Conservation (phyloP, 768 basidiomycete species). For the Lactarius tabidus region DNA sequence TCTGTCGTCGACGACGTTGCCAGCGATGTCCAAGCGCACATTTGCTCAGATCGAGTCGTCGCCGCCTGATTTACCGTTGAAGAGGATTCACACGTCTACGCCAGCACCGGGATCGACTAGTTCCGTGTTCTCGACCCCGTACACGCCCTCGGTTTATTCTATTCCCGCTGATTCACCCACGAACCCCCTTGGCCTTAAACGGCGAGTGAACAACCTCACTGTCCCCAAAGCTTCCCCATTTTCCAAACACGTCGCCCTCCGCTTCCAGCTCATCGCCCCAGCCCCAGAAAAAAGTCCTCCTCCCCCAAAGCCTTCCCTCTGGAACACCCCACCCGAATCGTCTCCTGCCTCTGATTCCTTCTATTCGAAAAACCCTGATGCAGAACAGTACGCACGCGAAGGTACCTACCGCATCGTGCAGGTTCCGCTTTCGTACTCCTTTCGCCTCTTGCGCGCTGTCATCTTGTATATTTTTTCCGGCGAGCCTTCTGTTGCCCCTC, state of each 20-base stretch:
- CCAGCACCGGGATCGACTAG: slow-evolving; percentile 16
- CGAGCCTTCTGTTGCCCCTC: slow-evolving; percentile 22
- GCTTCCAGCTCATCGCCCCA: slow-evolving; percentile 53
- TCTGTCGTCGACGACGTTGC: too few relatives aligned
- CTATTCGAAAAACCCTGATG: background rate
- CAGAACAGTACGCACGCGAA: slow-evolving; percentile 33
- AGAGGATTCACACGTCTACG: slow-evolving; percentile 17
- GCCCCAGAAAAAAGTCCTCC: slow-evolving; percentile 26
- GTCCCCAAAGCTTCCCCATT: slow-evolving; percentile 46
- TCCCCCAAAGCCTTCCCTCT: slow-evolving; percentile 8
- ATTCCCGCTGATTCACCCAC: slow-evolving; percentile 63
- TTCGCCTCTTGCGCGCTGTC: slow-evolving; percentile 59
- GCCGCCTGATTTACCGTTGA: slow-evolving; percentile 9
- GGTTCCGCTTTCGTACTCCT: slow-evolving; percentile 66
- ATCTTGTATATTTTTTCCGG: slow-evolving; percentile 55
- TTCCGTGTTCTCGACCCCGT: slow-evolving; percentile 30
- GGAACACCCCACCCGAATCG: slow-evolving; percentile 1
- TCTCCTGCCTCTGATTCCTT: background rate
- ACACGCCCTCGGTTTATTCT: slow-evolving; percentile 35
- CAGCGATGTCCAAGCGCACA: slow-evolving; percentile 19
- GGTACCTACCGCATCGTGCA: slow-evolving; percentile 63
- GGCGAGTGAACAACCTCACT: slow-evolving; percentile 33
- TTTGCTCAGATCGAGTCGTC: slow-evolving; percentile 8
- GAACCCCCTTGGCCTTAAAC: slow-evolving; percentile 63
- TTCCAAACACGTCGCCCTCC: slow-evolving; percentile 57